phyloP scores from a whole-genome alignment of 1,284 basidiomycete genomes.

The Anthracocystis setariae region DNA sequence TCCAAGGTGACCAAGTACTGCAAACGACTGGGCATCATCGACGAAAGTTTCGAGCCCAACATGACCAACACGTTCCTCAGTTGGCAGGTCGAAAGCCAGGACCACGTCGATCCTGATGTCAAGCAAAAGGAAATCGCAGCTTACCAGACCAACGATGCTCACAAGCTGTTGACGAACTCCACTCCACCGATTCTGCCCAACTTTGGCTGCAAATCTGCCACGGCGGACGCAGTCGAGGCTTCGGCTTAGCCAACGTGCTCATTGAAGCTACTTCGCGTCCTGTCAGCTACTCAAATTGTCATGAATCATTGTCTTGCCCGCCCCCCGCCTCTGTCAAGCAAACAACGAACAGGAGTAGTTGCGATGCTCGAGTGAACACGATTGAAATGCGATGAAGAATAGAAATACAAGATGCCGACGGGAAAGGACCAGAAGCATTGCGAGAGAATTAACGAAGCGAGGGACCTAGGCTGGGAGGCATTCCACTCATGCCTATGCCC shows the following conservation, averaged over 20 bases:
- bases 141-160: slow-evolving; percentile 53
- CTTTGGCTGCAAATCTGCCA: slow-evolving; percentile 34
- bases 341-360: no score
- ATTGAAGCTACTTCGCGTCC: background rate
- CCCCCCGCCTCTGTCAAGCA: no score
- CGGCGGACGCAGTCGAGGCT: slow-evolving; percentile 9
- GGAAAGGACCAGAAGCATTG: background rate
- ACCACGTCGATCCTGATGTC: slow-evolving; percentile 46
- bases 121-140: slow-evolving; percentile 56
- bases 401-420: slow-evolving; percentile 26
- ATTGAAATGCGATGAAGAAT: slow-evolving; percentile 2
- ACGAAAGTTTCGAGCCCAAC: slow-evolving; percentile 66
- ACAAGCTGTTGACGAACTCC: slow-evolving; percentile 28
- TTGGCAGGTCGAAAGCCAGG: slow-evolving; percentile 49
- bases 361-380: no score
- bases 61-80: slow-evolving; percentile 67
- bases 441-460: slow-evolving; percentile 12
- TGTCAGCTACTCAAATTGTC: no score
- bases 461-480: slow-evolving; percentile 21
- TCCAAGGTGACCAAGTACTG: slow-evolving; percentile 68
- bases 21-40: slow-evolving; percentile 68
- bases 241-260: slow-evolving; percentile 11
- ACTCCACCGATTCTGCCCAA: slow-evolving; percentile 9
- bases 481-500: slow-evolving; percentile 29
- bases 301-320: no score